phyloP scores from a whole-genome alignment of 2,329 filamentous ascomycete species.

The Diplodia seriata region DNA sequence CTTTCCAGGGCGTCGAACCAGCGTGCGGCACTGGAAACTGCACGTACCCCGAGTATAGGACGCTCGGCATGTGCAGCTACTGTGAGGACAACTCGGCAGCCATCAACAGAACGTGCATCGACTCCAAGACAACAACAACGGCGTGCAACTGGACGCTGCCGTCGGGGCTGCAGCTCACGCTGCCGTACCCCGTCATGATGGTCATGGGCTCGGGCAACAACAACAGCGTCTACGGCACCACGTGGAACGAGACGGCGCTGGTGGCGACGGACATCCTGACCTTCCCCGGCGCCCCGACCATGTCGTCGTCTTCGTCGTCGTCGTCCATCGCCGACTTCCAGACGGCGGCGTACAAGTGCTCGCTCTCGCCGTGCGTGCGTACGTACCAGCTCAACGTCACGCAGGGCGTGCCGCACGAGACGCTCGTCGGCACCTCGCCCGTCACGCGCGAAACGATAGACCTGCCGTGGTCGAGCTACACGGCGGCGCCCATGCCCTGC shows the following conservation, averaged over 20 bases:
- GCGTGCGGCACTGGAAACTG: constrained; percentile 9
- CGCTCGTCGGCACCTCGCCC: not conserved
- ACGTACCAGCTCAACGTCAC: constrained; percentile 12
- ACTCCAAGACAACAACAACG: not conserved
- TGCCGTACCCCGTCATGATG: not conserved
- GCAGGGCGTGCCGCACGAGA: not conserved
- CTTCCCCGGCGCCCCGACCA: not conserved
- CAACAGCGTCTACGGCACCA: not conserved
- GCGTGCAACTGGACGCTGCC: not conserved
- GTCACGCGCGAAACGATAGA: not conserved
- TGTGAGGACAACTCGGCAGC: constrained; percentile 1
- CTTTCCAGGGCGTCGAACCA: not conserved
- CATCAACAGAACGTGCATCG: not conserved
- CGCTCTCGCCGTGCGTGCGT: constrained; percentile 8
- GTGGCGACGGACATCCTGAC: not conserved
- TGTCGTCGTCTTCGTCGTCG: not conserved
- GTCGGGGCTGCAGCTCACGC: not conserved
- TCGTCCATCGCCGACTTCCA: not conserved
- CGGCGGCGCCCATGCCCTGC: constrained; percentile 13
- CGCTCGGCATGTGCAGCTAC: constrained; percentile 6
- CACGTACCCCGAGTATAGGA: constrained; percentile 8
- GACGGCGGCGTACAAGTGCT: constrained; percentile 2
- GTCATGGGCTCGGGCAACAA: not conserved
- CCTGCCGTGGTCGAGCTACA: not conserved
- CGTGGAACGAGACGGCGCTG: not conserved